Conservation (phyloP, 345 rosid species). For the Stellera chamaejasme region DNA sequence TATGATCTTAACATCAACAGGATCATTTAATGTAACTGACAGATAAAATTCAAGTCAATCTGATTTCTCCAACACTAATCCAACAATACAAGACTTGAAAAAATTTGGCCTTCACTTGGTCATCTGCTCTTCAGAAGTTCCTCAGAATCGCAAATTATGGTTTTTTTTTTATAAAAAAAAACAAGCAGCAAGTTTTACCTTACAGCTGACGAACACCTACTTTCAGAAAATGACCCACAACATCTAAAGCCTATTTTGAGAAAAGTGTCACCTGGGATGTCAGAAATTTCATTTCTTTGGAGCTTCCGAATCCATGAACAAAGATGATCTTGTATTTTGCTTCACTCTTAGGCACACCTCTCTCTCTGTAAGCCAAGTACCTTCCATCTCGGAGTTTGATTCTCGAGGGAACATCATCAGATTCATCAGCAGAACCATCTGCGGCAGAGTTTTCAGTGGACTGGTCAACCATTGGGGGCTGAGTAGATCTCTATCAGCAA, state of each 20-base stretch:
- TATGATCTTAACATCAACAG: too few relatives aligned
- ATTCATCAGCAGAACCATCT: constrained; percentile 17
- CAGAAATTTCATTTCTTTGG: constrained; percentile 81
- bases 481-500: constrained; percentile 16
- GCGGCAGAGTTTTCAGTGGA: constrained; percentile 21
- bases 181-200: too few relatives aligned
- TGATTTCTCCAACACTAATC: too few relatives aligned
- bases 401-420: constrained; percentile 26
- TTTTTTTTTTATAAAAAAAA: too few relatives aligned
- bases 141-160: too few relatives aligned
- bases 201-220: too few relatives aligned
- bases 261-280: constrained; percentile 46
- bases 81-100: too few relatives aligned
- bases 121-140: neutral
- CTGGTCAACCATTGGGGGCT: constrained; percentile 32
- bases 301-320: constrained; percentile 93
- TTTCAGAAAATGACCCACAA: too few relatives aligned
- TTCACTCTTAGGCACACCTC: constrained; percentile 53
- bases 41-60: too few relatives aligned
- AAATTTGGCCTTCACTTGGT: neutral
- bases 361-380: constrained; percentile 65
- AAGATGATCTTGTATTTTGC: constrained; percentile 57
- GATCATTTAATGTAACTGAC: too few relatives aligned
- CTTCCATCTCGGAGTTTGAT: constrained; percentile 76
- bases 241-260: neutral